Evolutionary conservation across 1,139 yeast genomes (phyloP), one percentile per base, ranked within the genome.

Genomic region (Suhomyces taliae): DNA sequence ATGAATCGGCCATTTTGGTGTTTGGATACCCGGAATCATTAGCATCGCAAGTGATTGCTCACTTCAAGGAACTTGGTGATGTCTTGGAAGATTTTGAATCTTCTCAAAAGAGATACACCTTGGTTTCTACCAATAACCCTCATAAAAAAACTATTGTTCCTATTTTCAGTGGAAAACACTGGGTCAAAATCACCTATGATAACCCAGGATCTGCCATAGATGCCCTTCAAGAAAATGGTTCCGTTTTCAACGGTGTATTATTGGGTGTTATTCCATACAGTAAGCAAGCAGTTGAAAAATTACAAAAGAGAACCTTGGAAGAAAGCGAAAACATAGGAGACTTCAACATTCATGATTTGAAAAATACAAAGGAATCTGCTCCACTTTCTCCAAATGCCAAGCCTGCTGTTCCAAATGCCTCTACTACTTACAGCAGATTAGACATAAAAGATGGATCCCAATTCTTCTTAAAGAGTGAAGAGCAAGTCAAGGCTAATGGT

Each of bases 121-220:
- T 53, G 29, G 43, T 42, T 9, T 29, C 45, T 14, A 35, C 44
- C 43, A 42, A 42, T 24, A 41, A 39, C 39, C 52, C 50, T 12
- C 45, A 41, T 1, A 44, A 40, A 9, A 36, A 34, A 34, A 50
- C 57, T 36, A 56, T 65, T n/a, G 60, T 67, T 41, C 95, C 96
- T 1, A 84, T 90, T 12, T 87, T 83, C 62, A 79, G 93, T 10
- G 98, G 97, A 0, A 79, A 81, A 39, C 85, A 90, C 41, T 93
- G 98, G 97, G 83, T 90, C 26, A 88, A 90, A 60, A 65, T 93
- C 45, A 90, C 97, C 0, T 93, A 82, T 64, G 88, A 83, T 50
- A 85, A 84, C 51, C 81, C 88, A 4, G 73, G 84, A 4, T 79
- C 91, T 10, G 97, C 97, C 1, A 67, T 83, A 27, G 83, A 95